Evolutionary conservation across 108 stramenopile genomes (phyloP), one percentile per base, ranked within the genome.

Genomic region (Skeletonema costatum): DNA sequence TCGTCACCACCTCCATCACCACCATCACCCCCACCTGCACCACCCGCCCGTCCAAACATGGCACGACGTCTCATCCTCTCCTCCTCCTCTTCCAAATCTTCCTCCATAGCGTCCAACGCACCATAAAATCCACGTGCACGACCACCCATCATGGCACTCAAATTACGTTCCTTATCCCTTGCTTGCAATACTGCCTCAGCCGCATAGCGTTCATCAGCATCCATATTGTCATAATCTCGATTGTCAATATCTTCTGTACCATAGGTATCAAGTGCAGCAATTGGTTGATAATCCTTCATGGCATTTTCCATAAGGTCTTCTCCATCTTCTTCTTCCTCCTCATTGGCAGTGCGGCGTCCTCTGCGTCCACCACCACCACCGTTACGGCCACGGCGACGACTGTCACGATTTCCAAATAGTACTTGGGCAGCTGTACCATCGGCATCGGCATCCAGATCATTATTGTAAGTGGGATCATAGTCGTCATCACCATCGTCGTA

Each of bases 231-330:
- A 73, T 96, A 97, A 16, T 99, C 95, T 1, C 94, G 82, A 74
- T 96, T 85, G 81, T 97, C 98, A 60, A 99, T 87, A 4, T 94
- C 95, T 80, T 93, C 94, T 12, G 86, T 83, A n/a, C 98, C 98
- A 78, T 99, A 99, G 1, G 88, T 89, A 86, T 99, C 98, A 68
- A 99, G 87, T 31, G 96, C 97, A 1, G 91, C 93, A 73, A 98
- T 98, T 1, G 91, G 87, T 66, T 97, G 96, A 77, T 99, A 99
- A 85, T 99, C 98, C 17, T 89, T 89, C 60, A 94, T 87, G 64
- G 95, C 95, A 76, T 97, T 92, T 35, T 98, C 96, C 69, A 95
- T 73, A 80, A 99, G 87, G 72, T 99, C 98, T 78, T 99, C 98
- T 16, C 98, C 98, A 35, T 98, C 98, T 17, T 87, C 94, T 69